Conservation (phyloP, 2,329 filamentous ascomycete genomes). For the Penicillium sp. region DNA sequence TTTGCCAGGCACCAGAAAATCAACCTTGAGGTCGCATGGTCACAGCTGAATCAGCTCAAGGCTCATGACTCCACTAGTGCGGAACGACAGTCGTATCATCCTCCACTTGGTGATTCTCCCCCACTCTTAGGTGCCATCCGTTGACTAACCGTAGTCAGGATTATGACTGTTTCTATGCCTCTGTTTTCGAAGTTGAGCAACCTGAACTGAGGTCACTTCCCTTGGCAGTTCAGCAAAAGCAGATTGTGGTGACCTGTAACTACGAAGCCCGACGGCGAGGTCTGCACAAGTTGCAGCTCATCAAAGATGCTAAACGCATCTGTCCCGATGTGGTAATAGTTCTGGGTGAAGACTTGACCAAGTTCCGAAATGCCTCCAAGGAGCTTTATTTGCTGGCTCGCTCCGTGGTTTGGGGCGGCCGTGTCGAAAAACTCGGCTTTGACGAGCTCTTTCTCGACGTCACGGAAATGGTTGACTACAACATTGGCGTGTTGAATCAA, state of each 20-base stretch:
- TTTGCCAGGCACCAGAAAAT: not conserved
- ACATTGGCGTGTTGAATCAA: slow-evolving; percentile 66
- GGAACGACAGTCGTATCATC: slow-evolving; percentile 66
- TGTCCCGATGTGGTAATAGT: slow-evolving; percentile 85
- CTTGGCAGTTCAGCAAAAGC: slow-evolving; percentile 86
- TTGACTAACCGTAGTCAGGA: slow-evolving; percentile 32
- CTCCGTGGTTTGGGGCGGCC: slow-evolving; percentile 71
- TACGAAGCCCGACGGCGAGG: slow-evolving; percentile 75
- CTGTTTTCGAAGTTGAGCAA: slow-evolving; percentile 79
- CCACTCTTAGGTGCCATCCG: not conserved
- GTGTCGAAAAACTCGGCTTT: slow-evolving; percentile 79
- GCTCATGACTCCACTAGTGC: slow-evolving; percentile 25
- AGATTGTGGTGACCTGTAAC: slow-evolving; percentile 90
- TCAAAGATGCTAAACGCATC: slow-evolving; percentile 72
- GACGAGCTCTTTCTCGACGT: slow-evolving; percentile 84
- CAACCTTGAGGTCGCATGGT: slow-evolving; percentile 8
- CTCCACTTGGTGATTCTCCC: slow-evolving; percentile 69
- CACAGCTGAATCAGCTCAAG: not conserved
- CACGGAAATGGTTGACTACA: slow-evolving; percentile 82
- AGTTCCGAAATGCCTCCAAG: slow-evolving; percentile 85
- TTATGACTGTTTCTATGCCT: slow-evolving; percentile 82
- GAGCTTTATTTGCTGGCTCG: slow-evolving; percentile 70
- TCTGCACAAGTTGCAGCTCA: slow-evolving; percentile 74
- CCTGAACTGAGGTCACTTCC: slow-evolving; percentile 70
- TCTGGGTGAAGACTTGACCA: slow-evolving; percentile 79